Conservation (phyloP, 805 yeast species). For the Candida ovalis region DNA sequence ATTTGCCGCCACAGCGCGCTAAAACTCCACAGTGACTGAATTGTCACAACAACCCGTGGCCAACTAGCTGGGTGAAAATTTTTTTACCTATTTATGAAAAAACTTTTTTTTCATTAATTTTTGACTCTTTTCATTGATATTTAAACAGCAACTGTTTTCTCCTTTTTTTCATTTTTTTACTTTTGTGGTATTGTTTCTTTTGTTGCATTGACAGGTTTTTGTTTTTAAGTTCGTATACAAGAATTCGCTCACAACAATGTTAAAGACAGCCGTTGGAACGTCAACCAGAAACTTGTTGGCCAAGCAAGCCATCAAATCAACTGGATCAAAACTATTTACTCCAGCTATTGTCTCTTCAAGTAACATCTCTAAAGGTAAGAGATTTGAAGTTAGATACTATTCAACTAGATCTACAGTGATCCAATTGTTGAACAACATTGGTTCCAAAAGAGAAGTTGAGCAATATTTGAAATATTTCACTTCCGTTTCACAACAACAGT, state of each 20-base stretch:
- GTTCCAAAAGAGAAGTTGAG: slow-evolving; percentile 96
- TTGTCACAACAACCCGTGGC: neutral
- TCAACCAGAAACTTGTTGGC: slow-evolving; percentile 22
- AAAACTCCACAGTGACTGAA: neutral
- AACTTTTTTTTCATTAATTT: neutral
- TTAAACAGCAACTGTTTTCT: neutral
- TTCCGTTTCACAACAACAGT: slow-evolving; percentile 92
- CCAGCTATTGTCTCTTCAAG: slow-evolving; percentile 16
- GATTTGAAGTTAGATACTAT: slow-evolving; percentile 27
- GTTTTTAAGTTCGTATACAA: too few relatives aligned
- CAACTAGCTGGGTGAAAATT: slow-evolving; percentile 1
- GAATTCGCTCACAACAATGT: slow-evolving; percentile 2
- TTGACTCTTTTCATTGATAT: neutral
- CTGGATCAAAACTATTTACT: slow-evolving; percentile 10
- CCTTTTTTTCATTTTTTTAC: neutral
- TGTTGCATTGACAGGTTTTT: neutral
- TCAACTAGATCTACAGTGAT: slow-evolving; percentile 94
- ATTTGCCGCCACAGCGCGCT: slow-evolving; percentile 2
- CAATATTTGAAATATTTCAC: slow-evolving; percentile 96
- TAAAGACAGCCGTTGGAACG: slow-evolving; percentile 8
- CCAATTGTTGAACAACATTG: slow-evolving; percentile 91
- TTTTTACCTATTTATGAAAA: neutral
- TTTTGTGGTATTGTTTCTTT: neutral
- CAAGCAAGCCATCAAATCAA: slow-evolving; percentile 20
- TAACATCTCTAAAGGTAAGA: slow-evolving; percentile 6